These are phyloP conservation scores for Cryptococcus sp. DNA, from an alignment of 1,284 basidiomycete genomes.

Conservation along the genomic window DNA sequence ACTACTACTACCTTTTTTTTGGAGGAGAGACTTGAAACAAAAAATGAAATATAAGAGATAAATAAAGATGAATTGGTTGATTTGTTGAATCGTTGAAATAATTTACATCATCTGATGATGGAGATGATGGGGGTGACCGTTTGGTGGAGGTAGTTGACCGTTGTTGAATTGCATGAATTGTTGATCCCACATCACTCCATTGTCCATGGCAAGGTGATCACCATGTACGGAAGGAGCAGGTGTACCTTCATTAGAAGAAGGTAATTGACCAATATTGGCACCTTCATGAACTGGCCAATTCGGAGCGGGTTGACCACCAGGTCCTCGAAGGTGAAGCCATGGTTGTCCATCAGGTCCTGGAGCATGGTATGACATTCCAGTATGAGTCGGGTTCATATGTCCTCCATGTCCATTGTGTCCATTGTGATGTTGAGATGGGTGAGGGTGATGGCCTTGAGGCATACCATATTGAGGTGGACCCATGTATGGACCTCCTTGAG, in stretches of 20 bases:
- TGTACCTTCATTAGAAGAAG: not conserved
- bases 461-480: slow-evolving; percentile 25
- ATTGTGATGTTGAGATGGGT: not conserved
- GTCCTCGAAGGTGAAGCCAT: slow-evolving; percentile 43
- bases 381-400: slow-evolving; percentile 30
- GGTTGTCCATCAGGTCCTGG: slow-evolving; percentile 45
- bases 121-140: not conserved
- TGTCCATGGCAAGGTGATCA: not conserved
- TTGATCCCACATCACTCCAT: not conserved
- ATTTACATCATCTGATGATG: not conserved
- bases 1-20: not conserved
- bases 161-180: not conserved
- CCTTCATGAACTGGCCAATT: slow-evolving; percentile 28
- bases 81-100: not conserved
- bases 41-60: too few species aligned
- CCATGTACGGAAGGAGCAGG: not conserved
- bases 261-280: not conserved
- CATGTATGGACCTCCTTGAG: slow-evolving; percentile 38
- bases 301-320: slow-evolving; percentile 34
- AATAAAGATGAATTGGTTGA: not conserved
- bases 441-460: slow-evolving; percentile 11
- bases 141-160: not conserved
- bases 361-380: slow-evolving; percentile 43
- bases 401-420: not conserved
- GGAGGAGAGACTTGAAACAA: too few species aligned